Conservation (phyloP, 768 basidiomycete genomes). For the Boletus subcaerulescens region DNA sequence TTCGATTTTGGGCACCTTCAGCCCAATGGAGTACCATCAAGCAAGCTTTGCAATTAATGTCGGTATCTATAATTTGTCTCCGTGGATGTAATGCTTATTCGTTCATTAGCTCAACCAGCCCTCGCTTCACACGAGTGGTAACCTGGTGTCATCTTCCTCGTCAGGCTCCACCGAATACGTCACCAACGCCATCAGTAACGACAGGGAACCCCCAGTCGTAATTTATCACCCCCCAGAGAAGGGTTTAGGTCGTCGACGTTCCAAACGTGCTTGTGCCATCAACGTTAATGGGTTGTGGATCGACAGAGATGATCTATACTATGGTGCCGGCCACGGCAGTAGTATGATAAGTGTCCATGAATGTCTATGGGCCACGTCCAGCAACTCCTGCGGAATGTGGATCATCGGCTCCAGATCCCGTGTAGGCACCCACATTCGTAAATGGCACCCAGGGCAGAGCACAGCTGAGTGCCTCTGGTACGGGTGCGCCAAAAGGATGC, state of each 20-base stretch:
- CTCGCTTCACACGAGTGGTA: no score
- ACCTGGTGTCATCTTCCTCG: no score
- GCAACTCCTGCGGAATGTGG: slow-evolving; percentile 10
- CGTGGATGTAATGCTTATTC: no score
- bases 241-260: background rate
- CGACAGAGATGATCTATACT: slow-evolving; percentile 2
- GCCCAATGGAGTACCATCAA: no score
- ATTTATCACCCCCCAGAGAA: background rate
- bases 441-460: slow-evolving; percentile 1
- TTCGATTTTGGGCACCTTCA: no score
- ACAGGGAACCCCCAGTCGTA: background rate
- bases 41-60: no score
- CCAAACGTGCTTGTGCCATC: no score
- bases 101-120: no score
- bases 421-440: slow-evolving; percentile 6
- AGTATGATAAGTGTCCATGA: slow-evolving; percentile 3
- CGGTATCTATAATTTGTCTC: no score
- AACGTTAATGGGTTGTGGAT: slow-evolving; percentile 1
- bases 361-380: slow-evolving; percentile 4
- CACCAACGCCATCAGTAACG: background rate
- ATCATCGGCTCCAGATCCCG: slow-evolving; percentile 1
- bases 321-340: background rate
- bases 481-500: slow-evolving; percentile 1
- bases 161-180: no score
- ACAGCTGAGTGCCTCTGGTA: slow-evolving; percentile 2